Base-by-base conservation (phyloP, 257 asterid species). In the Anisodus tanguticus region DNA sequence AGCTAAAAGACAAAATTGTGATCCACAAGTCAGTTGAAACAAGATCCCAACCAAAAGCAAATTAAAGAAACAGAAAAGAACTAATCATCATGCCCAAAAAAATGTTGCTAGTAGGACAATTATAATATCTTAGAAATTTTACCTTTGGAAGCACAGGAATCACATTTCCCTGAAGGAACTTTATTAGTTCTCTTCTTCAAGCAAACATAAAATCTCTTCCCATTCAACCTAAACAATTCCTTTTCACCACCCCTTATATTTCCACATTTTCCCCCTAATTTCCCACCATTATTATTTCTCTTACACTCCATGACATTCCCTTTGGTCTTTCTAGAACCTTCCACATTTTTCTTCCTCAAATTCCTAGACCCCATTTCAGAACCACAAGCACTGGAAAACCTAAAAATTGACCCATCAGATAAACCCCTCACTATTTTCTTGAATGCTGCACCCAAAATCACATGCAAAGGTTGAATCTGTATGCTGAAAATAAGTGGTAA, bases 121-220 rank as follows among this genome's bases (percentile, higher is more conserved):
- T 9, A 19, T 11, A 74, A 17, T 70, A 70, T 16, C 5, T 41
- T 16, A 4, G 6, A 70, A 70, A 10, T 5, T 43, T 17, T 62
- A 92, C 98, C 98, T 91, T 92, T 92, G 68, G 97, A 89, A 85
- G 91, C 86, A 86, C 93, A 89, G 51, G 94, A 87, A 77, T 91
- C 91, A 80, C 97, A 92, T 86, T 90, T 93, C 12, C 90, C 95
- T 77, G 88, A 67, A 60, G 86, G 80, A 88, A 81, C 68, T 85
- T 89, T 92, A 84, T 92, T 92, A 55, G 88, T 91, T 90, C 91
- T 91, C 90, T 90, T 94, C 90, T 94, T 94, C 80, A 89, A 85
- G 85, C 92, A 89, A 85, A 93, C 87, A 70, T 87, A 87, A n/a
- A 89, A 51, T 81, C 85, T 92, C 83, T 87, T 92, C 64, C 89